Evolutionary conservation across 1,139 yeast genomes (phyloP).

Genomic region (Suhomyces maxii): DNA sequence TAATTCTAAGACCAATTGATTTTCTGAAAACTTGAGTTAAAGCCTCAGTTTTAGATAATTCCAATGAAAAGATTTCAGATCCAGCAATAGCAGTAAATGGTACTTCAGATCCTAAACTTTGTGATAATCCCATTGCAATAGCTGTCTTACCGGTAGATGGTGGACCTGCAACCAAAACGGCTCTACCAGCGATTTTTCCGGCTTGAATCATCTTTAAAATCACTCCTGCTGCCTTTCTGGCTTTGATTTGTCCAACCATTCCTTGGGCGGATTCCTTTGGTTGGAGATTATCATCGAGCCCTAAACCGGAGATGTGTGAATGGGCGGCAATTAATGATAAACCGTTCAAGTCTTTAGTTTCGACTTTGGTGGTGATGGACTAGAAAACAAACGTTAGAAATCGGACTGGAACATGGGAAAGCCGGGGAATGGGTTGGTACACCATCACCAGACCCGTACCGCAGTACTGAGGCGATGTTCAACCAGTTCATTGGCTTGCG

Average conservation of each 20-base stretch:
- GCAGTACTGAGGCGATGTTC: too few relatives aligned
- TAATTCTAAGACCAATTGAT: conserved; percentile 91
- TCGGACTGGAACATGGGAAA: background rate
- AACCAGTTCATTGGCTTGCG: background rate
- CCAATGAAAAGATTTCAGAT: conserved; percentile 88
- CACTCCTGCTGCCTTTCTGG: conserved; percentile 95
- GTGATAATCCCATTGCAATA: conserved; percentile 95
- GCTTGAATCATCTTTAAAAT: conserved; percentile 89
- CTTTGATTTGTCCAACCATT: conserved; percentile 95
- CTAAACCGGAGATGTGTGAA: conserved; percentile 93
- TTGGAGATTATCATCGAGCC: conserved; percentile 84
- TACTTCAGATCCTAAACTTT: conserved; percentile 83
- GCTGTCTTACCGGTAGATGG: conserved; percentile 99
- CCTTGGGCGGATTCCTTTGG: conserved; percentile 85
- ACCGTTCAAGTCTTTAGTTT: conserved; percentile 51
- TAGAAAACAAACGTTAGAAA: conserved; percentile 13
- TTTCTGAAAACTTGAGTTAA: conserved; percentile 94
- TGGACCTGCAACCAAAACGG: conserved; percentile 94
- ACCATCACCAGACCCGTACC: too few relatives aligned
- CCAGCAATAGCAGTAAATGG: conserved; percentile 97
- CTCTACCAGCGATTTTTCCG: conserved; percentile 95
- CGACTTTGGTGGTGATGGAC: conserved; percentile 35
- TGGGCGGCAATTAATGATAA: conserved; percentile 89
- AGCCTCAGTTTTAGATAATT: conserved; percentile 91
- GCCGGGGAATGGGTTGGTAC: background rate